Evolutionary conservation across 2,329 filamentous ascomycete species (phyloP).

Genomic region (Ophiostoma quercus): DNA sequence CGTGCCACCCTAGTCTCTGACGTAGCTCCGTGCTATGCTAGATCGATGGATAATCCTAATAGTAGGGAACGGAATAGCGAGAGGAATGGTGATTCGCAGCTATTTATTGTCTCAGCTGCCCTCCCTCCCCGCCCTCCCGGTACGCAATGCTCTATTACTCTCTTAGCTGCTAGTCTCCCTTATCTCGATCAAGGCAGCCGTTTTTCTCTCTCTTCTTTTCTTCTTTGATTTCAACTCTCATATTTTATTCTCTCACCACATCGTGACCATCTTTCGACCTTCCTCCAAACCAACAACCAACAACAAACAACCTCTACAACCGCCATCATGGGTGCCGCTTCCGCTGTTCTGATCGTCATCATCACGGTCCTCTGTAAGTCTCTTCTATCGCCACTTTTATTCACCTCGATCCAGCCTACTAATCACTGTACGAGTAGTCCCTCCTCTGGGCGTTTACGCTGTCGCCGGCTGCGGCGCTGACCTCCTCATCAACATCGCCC

Average conservation of each 20-base stretch:
- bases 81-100: not conserved
- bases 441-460: conserved; percentile 58
- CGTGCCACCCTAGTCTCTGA: conserved; percentile 1
- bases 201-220: not conserved
- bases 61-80: not conserved
- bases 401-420: not conserved
- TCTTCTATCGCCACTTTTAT: not conserved
- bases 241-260: not conserved
- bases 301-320: not conserved
- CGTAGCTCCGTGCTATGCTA: not conserved
- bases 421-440: conserved; percentile 47
- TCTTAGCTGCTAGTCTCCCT: not conserved
- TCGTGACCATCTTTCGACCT: not conserved
- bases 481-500: conserved; percentile 60
- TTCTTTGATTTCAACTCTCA: not conserved
- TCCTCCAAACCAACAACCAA: not conserved
- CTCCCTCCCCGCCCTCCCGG: conserved; percentile 7
- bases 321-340: conserved; percentile 43
- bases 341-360: conserved; percentile 46
- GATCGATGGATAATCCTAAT: not conserved
- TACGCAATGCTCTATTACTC: not conserved
- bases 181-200: not conserved
- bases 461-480: conserved; percentile 62
- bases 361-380: conserved; percentile 50
- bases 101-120: conserved; percentile 6